Conservation (phyloP, 2,329 filamentous ascomycete species). For the Pestalotiopsis sp. region DNA sequence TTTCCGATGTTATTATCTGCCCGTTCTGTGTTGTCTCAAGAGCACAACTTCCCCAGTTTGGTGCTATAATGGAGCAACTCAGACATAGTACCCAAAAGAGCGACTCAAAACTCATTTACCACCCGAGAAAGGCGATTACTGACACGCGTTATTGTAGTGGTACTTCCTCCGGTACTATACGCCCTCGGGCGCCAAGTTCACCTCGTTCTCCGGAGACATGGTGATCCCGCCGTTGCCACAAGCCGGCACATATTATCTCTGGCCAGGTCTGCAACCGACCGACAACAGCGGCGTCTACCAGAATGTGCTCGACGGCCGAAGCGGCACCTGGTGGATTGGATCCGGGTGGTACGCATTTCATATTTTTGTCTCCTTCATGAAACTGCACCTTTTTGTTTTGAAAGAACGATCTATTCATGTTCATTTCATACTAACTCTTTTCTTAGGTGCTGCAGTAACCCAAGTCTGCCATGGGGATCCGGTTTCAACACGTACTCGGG, state of each 20-base stretch:
- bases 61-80: too few relatives aligned
- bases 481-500: conserved; percentile 39
- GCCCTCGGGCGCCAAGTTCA: conserved; percentile 35
- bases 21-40: too few relatives aligned
- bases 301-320: conserved; percentile 42
- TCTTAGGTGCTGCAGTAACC: conserved; percentile 42
- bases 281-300: conserved; percentile 43
- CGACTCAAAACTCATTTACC: too few relatives aligned
- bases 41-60: too few relatives aligned
- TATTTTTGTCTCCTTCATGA: not conserved
- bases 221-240: conserved; percentile 29
- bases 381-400: not conserved
- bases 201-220: conserved; percentile 33
- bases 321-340: conserved; percentile 43
- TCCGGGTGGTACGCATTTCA: conserved; percentile 14
- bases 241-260: conserved; percentile 42
- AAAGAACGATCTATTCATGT: not conserved
- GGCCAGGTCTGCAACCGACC: conserved; percentile 43
- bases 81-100: too few relatives aligned
- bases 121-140: too few relatives aligned
- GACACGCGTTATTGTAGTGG: conserved; percentile 19
- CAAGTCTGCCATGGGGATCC: conserved; percentile 38
- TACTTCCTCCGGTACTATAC: conserved; percentile 37
- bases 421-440: not conserved
- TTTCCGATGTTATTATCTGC: too few relatives aligned